These are phyloP conservation scores for Kluyveromyces wickerhamii DNA, from an alignment of 805 yeast species.

Conservation along the genomic window DNA sequence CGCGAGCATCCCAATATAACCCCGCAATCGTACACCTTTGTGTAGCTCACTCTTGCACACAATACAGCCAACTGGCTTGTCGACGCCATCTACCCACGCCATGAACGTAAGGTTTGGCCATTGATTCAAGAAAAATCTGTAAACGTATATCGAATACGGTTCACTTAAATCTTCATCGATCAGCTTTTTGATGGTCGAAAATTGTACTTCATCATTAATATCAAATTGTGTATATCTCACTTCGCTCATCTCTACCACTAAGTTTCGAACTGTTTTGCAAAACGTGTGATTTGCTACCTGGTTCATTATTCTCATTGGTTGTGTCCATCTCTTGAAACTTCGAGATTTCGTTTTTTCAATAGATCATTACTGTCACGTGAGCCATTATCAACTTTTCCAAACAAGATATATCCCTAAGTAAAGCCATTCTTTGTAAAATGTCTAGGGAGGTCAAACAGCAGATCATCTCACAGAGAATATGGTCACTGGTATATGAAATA, in stretches of 20 bases:
- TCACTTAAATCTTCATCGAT: conserved; percentile 76
- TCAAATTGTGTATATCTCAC: conserved; percentile 20
- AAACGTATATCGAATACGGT: conserved; percentile 91
- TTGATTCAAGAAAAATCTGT: conserved; percentile 77
- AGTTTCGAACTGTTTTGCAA: too few relatives aligned
- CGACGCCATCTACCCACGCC: conserved; percentile 35
- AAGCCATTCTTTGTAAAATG: too few relatives aligned
- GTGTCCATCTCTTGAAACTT: too few relatives aligned
- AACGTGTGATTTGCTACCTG: too few relatives aligned
- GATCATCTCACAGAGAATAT: too few relatives aligned
- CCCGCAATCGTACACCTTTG: conserved; percentile 58
- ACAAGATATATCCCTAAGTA: too few relatives aligned
- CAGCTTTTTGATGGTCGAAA: conserved; percentile 44
- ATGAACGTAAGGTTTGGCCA: conserved; percentile 84
- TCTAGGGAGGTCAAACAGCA: too few relatives aligned
- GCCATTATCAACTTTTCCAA: too few relatives aligned
- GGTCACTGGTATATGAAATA: too few relatives aligned
- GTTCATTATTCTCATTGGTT: too few relatives aligned
- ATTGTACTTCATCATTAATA: conserved; percentile 27
- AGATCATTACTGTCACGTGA: too few relatives aligned
- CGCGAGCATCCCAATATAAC: conserved; percentile 95
- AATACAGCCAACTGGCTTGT: conserved; percentile 64
- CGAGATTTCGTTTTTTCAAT: too few relatives aligned
- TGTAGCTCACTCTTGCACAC: conserved; percentile 78
- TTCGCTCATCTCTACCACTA: not conserved